phyloP scores from a whole-genome alignment of 1,284 basidiomycete genomes.

The Ganoderma resinaceum region DNA sequence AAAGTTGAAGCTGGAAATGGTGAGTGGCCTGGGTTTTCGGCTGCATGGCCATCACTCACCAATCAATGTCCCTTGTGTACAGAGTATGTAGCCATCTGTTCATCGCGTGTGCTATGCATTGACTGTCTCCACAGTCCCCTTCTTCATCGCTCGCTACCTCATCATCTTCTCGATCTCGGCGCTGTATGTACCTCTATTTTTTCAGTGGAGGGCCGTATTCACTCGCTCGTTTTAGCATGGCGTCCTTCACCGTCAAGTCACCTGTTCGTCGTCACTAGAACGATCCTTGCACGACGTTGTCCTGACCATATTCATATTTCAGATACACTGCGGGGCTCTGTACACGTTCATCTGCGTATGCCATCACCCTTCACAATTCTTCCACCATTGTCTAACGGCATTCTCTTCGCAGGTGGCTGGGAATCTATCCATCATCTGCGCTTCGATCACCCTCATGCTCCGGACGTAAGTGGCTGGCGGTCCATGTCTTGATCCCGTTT shows the following conservation, averaged over 20 bases:
- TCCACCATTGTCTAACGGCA: not conserved
- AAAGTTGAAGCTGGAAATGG: constrained; percentile 69
- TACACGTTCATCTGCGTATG: constrained; percentile 74
- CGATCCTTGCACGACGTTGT: not conserved
- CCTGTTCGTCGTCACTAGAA: constrained; percentile 43
- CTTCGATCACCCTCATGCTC: constrained; percentile 74
- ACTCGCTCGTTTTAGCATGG: constrained; percentile 49
- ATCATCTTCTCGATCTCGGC: constrained; percentile 68
- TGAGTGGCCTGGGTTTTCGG: constrained; percentile 41
- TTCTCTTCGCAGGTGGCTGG: constrained; percentile 56
- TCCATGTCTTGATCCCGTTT: not conserved
- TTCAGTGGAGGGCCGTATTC: not conserved
- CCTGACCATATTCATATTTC: constrained; percentile 2
- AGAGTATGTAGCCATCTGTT: constrained; percentile 31
- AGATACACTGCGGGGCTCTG: constrained; percentile 73
- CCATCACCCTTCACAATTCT: constrained; percentile 5
- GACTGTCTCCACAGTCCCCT: constrained; percentile 54
- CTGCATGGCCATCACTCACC: not conserved
- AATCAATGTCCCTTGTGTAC: constrained; percentile 20
- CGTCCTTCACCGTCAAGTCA: constrained; percentile 57
- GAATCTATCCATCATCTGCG: constrained; percentile 68
- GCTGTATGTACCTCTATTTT: constrained; percentile 48
- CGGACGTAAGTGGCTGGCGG: constrained; percentile 55
- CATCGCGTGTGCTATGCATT: not conserved
- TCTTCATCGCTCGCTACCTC: constrained; percentile 74